Base-by-base conservation (phyloP, 352 stramenopile genomes). In the Phytophthora hibernalis region DNA sequence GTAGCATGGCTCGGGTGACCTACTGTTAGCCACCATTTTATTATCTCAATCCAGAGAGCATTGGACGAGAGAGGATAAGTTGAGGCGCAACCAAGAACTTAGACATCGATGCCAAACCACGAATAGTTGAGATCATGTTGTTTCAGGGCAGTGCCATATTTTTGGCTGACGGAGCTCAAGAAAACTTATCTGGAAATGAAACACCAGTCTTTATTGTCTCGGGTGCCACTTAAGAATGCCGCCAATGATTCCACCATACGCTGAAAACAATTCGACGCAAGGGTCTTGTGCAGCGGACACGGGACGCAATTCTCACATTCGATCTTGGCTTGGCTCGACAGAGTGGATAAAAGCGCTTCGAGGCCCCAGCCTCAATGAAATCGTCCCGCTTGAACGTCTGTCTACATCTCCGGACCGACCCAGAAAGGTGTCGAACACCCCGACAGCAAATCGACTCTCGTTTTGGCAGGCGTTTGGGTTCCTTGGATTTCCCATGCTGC, bases 391-490 rank as follows among this genome's bases (percentile, higher is more conserved):
- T 12, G 65, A 72, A 9, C 43, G 33, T 10, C 50, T 70, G 45
- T 48, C 50, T 10, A 9, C 50, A 3, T 49, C 51, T 5, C 54
- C 55, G 13, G 28, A 54, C 15, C 60, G 33, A 35, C 15, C 51
- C 18, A 42, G 16, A 66, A 44, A 38, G 18, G 21, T 51, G 20
- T n/a, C 51, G 6, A 65, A 57, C 18, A 28, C 38, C 18, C 15
- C 31, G 2, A 61, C 38, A 18, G 13, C 21, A 1, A 54, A 70
- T 15, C 59, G 53, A 8, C 53, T 77, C 2, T 65, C 69, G 40
- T 72, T 77, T 50, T 54, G 60, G 35, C 57, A 75, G 42, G 70
- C 65, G 5, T 80, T 83, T 47, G 72, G 72, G 2, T 8, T 68
- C 1, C 38, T 79, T 18, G 76, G 70, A 0, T 16, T 76, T 12